Conservation (phyloP, 176 grass and related monocot species). For the Phoenix roebelenii region DNA sequence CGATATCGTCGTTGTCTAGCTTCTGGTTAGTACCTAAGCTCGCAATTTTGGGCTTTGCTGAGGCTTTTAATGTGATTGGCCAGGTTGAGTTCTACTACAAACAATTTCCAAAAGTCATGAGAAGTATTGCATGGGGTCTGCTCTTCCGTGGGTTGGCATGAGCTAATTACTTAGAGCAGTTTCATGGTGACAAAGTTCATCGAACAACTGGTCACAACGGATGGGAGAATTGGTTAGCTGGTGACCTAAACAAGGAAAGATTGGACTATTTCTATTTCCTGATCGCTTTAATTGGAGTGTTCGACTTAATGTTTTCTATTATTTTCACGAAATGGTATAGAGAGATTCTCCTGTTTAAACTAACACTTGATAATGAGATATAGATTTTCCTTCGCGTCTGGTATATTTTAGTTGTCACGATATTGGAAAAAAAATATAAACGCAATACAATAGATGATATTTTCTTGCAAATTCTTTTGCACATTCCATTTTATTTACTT, state of each 20-base stretch:
- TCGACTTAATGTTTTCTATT: constrained; percentile 42
- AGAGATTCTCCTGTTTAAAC: no score
- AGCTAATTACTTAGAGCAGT: constrained; percentile 46
- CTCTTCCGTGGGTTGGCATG: constrained; percentile 40
- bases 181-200: constrained; percentile 32
- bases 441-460: no score
- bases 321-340: no score
- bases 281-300: constrained; percentile 24
- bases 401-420: no score
- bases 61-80: constrained; percentile 61
- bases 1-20: constrained; percentile 31
- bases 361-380: no score
- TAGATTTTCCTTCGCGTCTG: no score
- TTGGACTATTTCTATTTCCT: constrained; percentile 51
- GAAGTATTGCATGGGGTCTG: constrained; percentile 54
- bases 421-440: no score
- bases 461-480: no score
- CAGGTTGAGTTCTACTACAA: constrained; percentile 83
- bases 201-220: not conserved
- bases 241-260: constrained; percentile 51
- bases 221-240: constrained; percentile 29
- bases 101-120: constrained; percentile 68
- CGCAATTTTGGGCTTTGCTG: constrained; percentile 33
- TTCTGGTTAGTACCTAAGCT: constrained; percentile 61
- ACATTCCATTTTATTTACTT: no score